Conservation (phyloP, 2,329 filamentous ascomycete species). For the Arthrobotrys musiformis region DNA sequence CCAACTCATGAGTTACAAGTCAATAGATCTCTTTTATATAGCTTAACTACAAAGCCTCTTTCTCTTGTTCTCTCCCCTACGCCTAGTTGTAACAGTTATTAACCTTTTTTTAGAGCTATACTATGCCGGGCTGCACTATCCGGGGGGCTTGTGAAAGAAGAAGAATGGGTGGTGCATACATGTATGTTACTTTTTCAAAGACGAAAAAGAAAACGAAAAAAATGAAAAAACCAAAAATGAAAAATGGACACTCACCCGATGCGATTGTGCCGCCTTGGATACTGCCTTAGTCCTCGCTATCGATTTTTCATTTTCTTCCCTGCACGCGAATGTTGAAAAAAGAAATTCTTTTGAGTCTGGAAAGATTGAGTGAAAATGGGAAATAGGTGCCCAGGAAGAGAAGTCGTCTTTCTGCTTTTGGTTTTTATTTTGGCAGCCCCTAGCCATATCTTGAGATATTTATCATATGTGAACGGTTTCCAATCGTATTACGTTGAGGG, state of each 20-base stretch:
- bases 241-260: not conserved
- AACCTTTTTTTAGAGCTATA: too few species aligned
- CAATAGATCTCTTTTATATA: too few species aligned
- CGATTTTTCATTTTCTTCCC: not conserved
- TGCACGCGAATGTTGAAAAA: not conserved
- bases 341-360: not conserved
- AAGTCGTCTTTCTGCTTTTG: too few species aligned
- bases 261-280: slow-evolving; percentile 1
- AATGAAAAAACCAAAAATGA: not conserved
- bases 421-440: not conserved
- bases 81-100: too few species aligned
- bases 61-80: too few species aligned
- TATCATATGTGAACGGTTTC: not conserved
- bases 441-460: not conserved
- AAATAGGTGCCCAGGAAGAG: not conserved
- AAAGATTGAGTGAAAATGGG: not conserved
- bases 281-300: not conserved
- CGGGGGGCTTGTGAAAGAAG: slow-evolving; percentile 2
- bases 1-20: too few species aligned
- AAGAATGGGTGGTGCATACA: too few species aligned
- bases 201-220: not conserved
- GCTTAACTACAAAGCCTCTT: too few species aligned
- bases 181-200: not conserved
- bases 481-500: not conserved
- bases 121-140: not conserved